phyloP scores from a whole-genome alignment of 495 filamentous ascomycete species.

The Podospora anserina region DNA sequence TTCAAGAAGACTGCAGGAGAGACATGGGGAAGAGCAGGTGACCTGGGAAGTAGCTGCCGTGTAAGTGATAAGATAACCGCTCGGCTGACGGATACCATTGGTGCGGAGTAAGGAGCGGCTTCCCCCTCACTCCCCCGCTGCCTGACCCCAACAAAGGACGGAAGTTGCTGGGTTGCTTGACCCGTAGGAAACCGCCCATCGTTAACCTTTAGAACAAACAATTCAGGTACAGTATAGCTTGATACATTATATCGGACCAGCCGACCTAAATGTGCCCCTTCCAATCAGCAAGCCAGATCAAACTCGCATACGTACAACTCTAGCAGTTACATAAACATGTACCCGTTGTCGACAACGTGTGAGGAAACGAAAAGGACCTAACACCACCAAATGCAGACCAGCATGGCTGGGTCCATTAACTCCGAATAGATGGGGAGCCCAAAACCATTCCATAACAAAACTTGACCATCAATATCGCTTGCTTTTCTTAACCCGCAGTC shows the following conservation, averaged over 20 bases:
- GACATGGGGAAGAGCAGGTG: not conserved
- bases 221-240: not conserved
- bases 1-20: not conserved
- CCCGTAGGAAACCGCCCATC: not conserved
- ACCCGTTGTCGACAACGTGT: not conserved
- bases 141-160: slow-evolving; percentile 5
- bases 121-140: not conserved
- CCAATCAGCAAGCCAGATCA: not conserved
- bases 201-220: not conserved
- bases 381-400: not conserved
- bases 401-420: not conserved
- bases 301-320: not conserved
- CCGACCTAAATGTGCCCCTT: not conserved
- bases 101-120: slow-evolving; percentile 15
- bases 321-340: not conserved
- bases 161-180: not conserved
- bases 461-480: not conserved
- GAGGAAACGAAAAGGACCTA: not conserved
- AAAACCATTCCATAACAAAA: not conserved
- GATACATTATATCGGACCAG: not conserved
- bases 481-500: not conserved
- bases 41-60: slow-evolving; percentile 7
- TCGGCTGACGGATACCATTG: slow-evolving; percentile 4
- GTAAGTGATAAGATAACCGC: slow-evolving; percentile 28
- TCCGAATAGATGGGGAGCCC: not conserved